Base-by-base conservation (phyloP, 2,329 filamentous ascomycete genomes). In the Alternaria solani region DNA sequence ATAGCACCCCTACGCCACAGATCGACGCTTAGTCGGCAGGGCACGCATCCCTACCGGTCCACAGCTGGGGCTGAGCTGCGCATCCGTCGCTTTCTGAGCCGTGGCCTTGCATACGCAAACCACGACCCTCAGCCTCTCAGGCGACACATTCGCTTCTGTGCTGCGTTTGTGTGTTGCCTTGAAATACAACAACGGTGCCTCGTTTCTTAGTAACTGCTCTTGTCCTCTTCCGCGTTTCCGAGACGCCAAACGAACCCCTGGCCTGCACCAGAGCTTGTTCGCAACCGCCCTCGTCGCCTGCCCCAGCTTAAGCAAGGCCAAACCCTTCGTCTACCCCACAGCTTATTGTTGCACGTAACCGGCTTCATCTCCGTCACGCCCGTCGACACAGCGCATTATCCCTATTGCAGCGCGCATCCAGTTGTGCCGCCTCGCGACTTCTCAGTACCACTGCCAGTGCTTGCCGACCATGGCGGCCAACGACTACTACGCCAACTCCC, bases 401-500 rank as follows among this genome's bases (percentile, higher is more conserved):
- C 5, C 34, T 32, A 23, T 20, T 46, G 5, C 14, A 36, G 18
- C 28, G 39, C 28, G 41, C 32, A 39, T 36, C n/a, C 11, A 8
- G n/a, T 28, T 18, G 39, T 56, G 32, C 54, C 18, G 34, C 30
- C 51, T 51, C 18, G 42, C 48, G 26, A 43, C 25, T 41, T 41
- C 39, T 28, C 34, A 44, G 43, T 25, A 41, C 34, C 38, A 32
- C 51, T 7, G 11, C 32, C 18, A 18, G 46, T 41, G 34, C 44
- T 41, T 57, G 41, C 55, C 57, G 51, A 62, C 39, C 62, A 84
- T 84, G 82, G 81, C 82, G 46, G 76, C 81, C 57, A 81, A 82
- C 78, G 86, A 90, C 70, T 91, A 91, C 79, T 91, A 91, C 68
- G 66, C 60, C 65, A 82, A 71, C 18, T 79, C 74, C 18, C 80